These are phyloP conservation scores for Exserohilum rostratum DNA, from an alignment of 2,329 filamentous ascomycete species.

Conservation along the genomic window DNA sequence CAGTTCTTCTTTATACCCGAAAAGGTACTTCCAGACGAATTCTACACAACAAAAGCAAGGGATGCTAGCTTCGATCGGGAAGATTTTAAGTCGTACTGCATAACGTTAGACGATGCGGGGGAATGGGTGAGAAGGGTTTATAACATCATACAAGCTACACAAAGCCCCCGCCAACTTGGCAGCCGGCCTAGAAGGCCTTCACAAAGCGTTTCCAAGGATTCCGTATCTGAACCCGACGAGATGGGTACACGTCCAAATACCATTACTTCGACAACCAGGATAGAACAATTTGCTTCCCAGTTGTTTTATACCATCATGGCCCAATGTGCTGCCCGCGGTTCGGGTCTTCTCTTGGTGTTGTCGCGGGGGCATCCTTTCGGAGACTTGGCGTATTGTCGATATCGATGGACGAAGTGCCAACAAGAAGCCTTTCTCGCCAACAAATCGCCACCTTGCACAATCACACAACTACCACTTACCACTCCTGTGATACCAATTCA, in stretches of 20 bases:
- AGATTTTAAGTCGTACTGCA: not conserved
- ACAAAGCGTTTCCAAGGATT: too few species aligned
- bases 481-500: not conserved
- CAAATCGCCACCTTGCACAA: not conserved
- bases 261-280: too few species aligned
- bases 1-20: too few species aligned
- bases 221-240: too few species aligned
- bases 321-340: not conserved
- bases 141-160: not conserved
- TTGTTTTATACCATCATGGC: not conserved
- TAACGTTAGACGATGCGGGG: not conserved
- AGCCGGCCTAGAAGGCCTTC: not conserved
- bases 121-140: not conserved
- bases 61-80: too few species aligned
- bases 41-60: too few species aligned
- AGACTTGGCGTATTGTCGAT: not conserved
- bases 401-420: not conserved
- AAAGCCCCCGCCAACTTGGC: not conserved
- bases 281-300: not conserved
- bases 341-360: not conserved
- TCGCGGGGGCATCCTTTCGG: not conserved
- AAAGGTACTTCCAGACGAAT: too few species aligned
- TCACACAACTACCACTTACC: not conserved
- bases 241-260: too few species aligned
- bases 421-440: not conserved